A percentile compares a stretch with the other conserved stretches of the same genome.
Evolutionary conservation across 306 rosid species (phyloP).

Genomic region (Vigna trinervia): DNA sequence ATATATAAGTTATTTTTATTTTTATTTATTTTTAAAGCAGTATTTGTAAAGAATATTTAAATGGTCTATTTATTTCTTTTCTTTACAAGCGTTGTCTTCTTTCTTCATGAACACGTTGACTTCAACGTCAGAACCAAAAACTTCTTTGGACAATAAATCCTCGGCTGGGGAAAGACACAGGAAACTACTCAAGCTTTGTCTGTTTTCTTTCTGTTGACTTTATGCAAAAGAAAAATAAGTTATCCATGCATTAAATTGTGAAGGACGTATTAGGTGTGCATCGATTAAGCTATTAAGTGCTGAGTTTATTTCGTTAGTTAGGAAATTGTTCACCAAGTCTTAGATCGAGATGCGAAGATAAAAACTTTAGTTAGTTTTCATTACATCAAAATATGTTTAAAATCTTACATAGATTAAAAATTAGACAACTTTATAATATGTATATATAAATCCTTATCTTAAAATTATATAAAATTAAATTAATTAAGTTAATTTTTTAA

Average conservation of each 20-base stretch:
- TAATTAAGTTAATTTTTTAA: too few species aligned
- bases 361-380: neutral
- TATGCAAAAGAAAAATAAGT: neutral
- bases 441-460: too few species aligned
- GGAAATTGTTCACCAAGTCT: neutral
- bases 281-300: neutral
- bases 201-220: neutral
- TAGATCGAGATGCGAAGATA: neutral
- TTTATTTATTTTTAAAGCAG: too few species aligned
- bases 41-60: too few species aligned
- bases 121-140: neutral
- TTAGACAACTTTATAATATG: too few species aligned
- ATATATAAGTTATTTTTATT: too few species aligned
- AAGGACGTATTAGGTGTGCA: neutral
- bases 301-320: neutral
- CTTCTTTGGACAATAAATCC: neutral
- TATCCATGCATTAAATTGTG: slow-evolving; percentile 2
- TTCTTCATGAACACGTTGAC: neutral
- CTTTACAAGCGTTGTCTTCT: neutral
- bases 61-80: neutral
- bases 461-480: too few species aligned
- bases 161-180: neutral
- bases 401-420: too few species aligned
- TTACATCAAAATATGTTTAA: too few species aligned
- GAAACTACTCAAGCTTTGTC: neutral